Evolutionary conservation across 2,329 filamentous ascomycete genomes (phyloP).

Genomic region (Claviceps sp.): DNA sequence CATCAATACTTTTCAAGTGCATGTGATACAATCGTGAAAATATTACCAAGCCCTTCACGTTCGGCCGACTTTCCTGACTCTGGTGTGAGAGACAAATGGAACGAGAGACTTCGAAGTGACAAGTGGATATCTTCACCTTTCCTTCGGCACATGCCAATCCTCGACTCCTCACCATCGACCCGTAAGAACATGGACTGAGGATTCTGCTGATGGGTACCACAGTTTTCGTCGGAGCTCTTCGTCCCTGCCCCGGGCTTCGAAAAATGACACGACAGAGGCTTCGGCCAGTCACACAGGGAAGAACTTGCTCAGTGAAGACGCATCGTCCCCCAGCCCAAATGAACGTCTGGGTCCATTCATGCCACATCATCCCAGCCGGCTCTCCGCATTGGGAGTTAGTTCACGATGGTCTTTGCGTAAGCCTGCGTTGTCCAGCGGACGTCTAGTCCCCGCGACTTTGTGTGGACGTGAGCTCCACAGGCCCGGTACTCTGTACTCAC

Average conservation of each 20-base stretch:
- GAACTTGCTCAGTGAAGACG: conserved; percentile 14
- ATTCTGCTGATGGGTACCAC: neutral
- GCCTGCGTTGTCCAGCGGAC: conserved; percentile 28
- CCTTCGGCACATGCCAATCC: too few relatives aligned
- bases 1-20: too few relatives aligned
- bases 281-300: conserved; percentile 18
- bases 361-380: conserved; percentile 17
- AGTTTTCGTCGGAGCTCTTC: neutral
- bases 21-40: too few relatives aligned
- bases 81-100: too few relatives aligned
- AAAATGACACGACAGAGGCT: conserved; percentile 14
- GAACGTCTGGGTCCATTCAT: conserved; percentile 21
- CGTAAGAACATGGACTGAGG: neutral
- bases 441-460: conserved; percentile 33
- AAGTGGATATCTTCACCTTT: too few relatives aligned
- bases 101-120: too few relatives aligned
- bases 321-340: conserved; percentile 19
- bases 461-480: conserved; percentile 9
- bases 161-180: too few relatives aligned
- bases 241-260: conserved; percentile 9
- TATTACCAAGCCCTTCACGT: too few relatives aligned
- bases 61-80: too few relatives aligned
- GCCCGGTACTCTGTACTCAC: too few relatives aligned
- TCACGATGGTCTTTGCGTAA: conserved; percentile 31
- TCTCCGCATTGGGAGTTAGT: conserved; percentile 25